Evolutionary conservation across 1,284 basidiomycete species (phyloP), one percentile per base, ranked within the genome.

Genomic region (Singerocomus rubriflavus): DNA sequence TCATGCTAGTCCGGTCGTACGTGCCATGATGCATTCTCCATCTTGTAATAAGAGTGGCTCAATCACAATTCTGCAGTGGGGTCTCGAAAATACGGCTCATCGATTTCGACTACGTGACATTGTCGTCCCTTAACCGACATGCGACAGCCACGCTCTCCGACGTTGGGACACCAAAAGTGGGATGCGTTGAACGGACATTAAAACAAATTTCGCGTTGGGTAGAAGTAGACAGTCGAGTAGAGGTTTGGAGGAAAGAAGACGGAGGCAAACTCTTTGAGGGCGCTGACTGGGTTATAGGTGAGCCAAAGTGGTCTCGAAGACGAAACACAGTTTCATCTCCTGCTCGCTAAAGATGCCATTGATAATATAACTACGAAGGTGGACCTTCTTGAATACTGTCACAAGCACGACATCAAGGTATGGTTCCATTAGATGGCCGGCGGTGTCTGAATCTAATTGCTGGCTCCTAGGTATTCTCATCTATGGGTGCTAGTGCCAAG

Each of bases 401-500:
- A 88, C 59, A 79, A 85, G 52, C 76, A 85, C 57, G 66, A 76
- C 32, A 84, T 94, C 69, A 91, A 90, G 74, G 87, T 85, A 48
- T 33, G 21, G 26, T 39, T 6, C 6, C 12, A 4, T 0, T 27
- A 3, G 65, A 25, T 27, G 16, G 33, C 29, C 12, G 21, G 14
- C 5, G 13, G 30, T 29, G 27, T 35, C 40, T 29, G 29, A 51
- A 38, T 31, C 44, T 54, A 30, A 57, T 43, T 31, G 41, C 31
- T 43, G 9, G 35, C 21, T 40, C 41, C 31, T 54, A 88, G 85
- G 88, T 97, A 16, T 97, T 99, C 70, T 91, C 94, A 1, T 93
- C 93, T 16, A 97, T 99, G 93, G 97, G 97, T 37, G 93, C 96
- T 1, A 89, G 95, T n/a, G 91, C 95, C 7, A 99, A 99, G 73